Conservation (phyloP, 768 basidiomycete species). For the Lentinus tigrinus region DNA sequence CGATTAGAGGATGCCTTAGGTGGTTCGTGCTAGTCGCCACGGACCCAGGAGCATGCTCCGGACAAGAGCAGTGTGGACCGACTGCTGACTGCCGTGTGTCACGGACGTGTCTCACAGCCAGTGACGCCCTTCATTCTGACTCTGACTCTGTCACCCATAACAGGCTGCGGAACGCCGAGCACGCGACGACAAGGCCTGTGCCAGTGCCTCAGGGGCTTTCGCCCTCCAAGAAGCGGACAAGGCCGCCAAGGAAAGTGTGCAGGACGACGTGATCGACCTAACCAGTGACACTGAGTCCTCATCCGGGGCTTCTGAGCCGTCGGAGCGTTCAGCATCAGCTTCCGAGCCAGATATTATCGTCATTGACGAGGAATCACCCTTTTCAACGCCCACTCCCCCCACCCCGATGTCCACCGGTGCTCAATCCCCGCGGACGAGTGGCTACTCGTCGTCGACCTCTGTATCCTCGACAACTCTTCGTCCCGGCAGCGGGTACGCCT, state of each 20-base stretch:
- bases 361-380: conserved; percentile 30
- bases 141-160: background rate
- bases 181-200: conserved; percentile 72
- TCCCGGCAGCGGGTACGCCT: background rate
- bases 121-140: background rate
- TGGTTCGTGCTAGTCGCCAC: background rate
- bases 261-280: conserved; percentile 59
- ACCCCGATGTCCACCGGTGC: conserved; percentile 21
- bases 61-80: too few species aligned
- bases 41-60: too few species aligned
- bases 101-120: background rate
- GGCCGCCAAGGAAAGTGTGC: conserved; percentile 65
- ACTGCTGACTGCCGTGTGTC: too few species aligned
- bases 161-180: conserved; percentile 86
- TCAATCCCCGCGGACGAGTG: conserved; percentile 11
- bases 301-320: too few species aligned
- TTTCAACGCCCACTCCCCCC: background rate
- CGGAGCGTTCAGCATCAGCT: too few species aligned
- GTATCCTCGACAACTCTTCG: conserved; percentile 4
- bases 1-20: background rate
- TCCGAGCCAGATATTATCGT: conserved; percentile 22
- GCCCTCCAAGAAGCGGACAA: conserved; percentile 65
- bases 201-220: conserved; percentile 62
- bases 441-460: conserved; percentile 1
- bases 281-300: conserved; percentile 39